phyloP scores from a whole-genome alignment of 2,329 filamentous ascomycete genomes.

The Colletotrichum sublineola region DNA sequence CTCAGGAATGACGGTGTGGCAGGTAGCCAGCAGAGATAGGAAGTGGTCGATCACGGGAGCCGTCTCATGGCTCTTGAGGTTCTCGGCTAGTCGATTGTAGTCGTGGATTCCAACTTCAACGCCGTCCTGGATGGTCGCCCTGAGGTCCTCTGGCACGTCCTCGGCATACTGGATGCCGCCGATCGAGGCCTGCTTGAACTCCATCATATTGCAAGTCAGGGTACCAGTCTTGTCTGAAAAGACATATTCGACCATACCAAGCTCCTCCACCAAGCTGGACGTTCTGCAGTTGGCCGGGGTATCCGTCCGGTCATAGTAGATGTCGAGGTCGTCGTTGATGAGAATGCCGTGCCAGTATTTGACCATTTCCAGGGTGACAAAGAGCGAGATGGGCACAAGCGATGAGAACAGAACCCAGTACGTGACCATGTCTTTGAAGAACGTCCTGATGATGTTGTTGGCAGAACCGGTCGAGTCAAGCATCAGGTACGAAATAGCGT shows the following conservation, averaged over 20 bases:
- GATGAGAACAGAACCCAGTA: conserved; percentile 99
- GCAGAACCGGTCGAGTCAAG: conserved; percentile 72
- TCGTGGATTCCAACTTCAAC: conserved; percentile 85
- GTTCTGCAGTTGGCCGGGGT: conserved; percentile 96
- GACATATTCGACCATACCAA: conserved; percentile 98
- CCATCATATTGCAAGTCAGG: conserved; percentile 98
- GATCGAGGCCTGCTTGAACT: conserved; percentile 96
- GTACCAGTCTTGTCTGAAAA: conserved; percentile 99
- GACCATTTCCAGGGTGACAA: conserved; percentile 96
- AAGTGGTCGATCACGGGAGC: conserved; percentile 80
- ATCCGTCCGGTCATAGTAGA: conserved; percentile 96
- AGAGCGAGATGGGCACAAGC: conserved; percentile 95
- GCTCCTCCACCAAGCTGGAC: conserved; percentile 94
- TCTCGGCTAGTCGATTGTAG: conserved; percentile 80
- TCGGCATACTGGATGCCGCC: conserved; percentile 94
- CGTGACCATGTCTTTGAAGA: conserved; percentile 94
- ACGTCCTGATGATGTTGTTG: conserved; percentile 75
- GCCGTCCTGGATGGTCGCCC: conserved; percentile 83
- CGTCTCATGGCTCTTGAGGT: conserved; percentile 70
- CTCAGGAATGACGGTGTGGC: conserved; percentile 98
- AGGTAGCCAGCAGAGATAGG: conserved; percentile 86
- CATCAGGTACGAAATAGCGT: conserved; percentile 79
- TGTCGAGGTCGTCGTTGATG: conserved; percentile 97
- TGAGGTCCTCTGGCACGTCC: conserved; percentile 90
- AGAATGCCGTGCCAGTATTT: conserved; percentile 99